phyloP scores from a whole-genome alignment of 1,139 yeast species.

The Kodamaea derodonti region DNA sequence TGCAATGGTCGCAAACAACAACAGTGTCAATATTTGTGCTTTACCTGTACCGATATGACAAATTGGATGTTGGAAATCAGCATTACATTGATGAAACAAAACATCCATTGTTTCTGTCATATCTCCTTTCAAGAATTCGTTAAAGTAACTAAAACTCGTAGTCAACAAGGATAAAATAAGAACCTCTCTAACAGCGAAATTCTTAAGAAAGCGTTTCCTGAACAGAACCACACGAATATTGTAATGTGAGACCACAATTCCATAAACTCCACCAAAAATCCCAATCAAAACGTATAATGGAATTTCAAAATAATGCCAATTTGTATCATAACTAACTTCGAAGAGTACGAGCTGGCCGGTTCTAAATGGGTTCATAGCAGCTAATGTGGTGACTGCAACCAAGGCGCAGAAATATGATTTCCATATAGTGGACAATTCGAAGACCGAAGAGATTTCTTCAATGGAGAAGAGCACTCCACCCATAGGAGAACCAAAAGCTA shows the following conservation, averaged over 20 bases:
- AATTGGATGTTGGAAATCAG: conserved; percentile 36
- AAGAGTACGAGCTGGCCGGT: conserved; percentile 93
- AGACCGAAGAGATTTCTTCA: conserved; percentile 71
- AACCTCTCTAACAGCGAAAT: conserved; percentile 68
- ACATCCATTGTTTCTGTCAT: conserved; percentile 96
- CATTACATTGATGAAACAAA: conserved; percentile 79
- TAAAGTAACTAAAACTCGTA: conserved; percentile 76
- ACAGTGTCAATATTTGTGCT: conserved; percentile 35
- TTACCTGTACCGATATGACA: conserved; percentile 46
- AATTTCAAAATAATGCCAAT: conserved; percentile 85
- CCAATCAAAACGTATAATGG: conserved; percentile 80
- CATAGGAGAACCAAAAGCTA: conserved; percentile 71
- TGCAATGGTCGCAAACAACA: conserved; percentile 67
- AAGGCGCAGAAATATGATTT: conserved; percentile 88
- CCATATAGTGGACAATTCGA: conserved; percentile 81
- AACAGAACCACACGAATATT: conserved; percentile 77
- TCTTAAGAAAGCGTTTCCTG: conserved; percentile 63
- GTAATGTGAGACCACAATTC: conserved; percentile 73
- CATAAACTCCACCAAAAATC: conserved; percentile 87
- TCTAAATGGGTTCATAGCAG: conserved; percentile 81
- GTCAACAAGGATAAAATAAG: conserved; percentile 63
- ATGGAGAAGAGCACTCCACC: conserved; percentile 69
- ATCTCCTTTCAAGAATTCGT: conserved; percentile 74
- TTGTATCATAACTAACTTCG: conserved; percentile 77
- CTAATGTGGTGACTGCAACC: conserved; percentile 77